Evolutionary conservation across 2,329 filamentous ascomycete species (phyloP).

Genomic region (Epichloe sylvatica): DNA sequence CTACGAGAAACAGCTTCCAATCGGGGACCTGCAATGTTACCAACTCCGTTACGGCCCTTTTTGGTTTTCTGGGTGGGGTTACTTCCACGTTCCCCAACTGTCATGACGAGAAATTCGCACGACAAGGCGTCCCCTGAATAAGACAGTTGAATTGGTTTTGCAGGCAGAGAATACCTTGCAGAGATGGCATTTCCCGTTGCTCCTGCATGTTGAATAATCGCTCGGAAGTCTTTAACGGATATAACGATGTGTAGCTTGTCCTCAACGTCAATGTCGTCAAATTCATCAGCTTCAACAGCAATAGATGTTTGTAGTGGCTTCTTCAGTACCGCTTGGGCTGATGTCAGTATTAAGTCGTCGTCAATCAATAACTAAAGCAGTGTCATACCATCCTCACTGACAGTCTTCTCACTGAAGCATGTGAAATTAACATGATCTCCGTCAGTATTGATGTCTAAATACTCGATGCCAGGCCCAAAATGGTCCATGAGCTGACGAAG

Average conservation of each 20-base stretch:
- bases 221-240: constrained; percentile 70
- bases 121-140: constrained; percentile 55
- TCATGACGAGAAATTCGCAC: constrained; percentile 74
- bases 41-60: constrained; percentile 28
- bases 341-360: background rate
- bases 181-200: constrained; percentile 51
- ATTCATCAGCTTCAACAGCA: constrained; percentile 61
- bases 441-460: constrained; percentile 64
- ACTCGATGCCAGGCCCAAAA: constrained; percentile 67
- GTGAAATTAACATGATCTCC: constrained; percentile 64
- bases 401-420: constrained; percentile 68
- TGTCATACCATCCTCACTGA: constrained; percentile 39
- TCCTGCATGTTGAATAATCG: constrained; percentile 63
- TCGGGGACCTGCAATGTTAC: constrained; percentile 22
- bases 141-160: constrained; percentile 56
- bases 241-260: constrained; percentile 67
- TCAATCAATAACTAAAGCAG: background rate
- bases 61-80: constrained; percentile 34
- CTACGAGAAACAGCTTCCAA: constrained; percentile 36
- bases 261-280: constrained; percentile 60
- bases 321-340: constrained; percentile 51
- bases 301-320: constrained; percentile 72
- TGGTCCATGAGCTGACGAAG: constrained; percentile 66
- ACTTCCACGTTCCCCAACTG: constrained; percentile 50
- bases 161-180: constrained; percentile 57